Conservation (phyloP, 1,284 basidiomycete species). For the Takashimella koratensis region DNA sequence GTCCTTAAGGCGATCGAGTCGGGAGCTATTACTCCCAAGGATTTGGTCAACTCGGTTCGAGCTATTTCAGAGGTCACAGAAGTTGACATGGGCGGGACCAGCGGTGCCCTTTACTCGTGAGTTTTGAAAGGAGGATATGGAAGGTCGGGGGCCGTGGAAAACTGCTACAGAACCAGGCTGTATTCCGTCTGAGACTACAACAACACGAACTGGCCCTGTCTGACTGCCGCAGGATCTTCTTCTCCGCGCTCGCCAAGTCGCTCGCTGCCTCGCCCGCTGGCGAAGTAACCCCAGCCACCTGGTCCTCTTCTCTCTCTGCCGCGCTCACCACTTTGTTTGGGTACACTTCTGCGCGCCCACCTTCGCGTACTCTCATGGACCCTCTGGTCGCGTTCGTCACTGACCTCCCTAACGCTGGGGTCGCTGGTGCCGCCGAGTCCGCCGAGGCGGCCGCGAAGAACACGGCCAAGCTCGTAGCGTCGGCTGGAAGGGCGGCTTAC, state of each 20-base stretch:
- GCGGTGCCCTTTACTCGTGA: slow-evolving; percentile 84
- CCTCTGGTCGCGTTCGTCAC: slow-evolving; percentile 78
- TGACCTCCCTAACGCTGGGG: slow-evolving; percentile 52
- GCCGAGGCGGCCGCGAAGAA: slow-evolving; percentile 67
- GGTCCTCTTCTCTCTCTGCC: slow-evolving; percentile 59
- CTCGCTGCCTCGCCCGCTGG: slow-evolving; percentile 26
- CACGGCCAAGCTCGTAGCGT: slow-evolving; percentile 70
- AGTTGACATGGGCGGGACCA: slow-evolving; percentile 87
- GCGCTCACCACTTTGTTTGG: slow-evolving; percentile 73
- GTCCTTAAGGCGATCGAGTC: slow-evolving; percentile 45
- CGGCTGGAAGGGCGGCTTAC: slow-evolving; percentile 85
- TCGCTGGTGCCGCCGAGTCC: slow-evolving; percentile 59
- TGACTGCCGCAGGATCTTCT: slow-evolving; percentile 93
- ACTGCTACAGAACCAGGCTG: not conserved
- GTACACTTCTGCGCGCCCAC: slow-evolving; percentile 83
- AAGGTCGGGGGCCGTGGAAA: too few relatives aligned
- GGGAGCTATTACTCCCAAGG: slow-evolving; percentile 56
- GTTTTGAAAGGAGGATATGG: slow-evolving; percentile 38
- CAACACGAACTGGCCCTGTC: too few relatives aligned
- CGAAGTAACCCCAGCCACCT: slow-evolving; percentile 55
- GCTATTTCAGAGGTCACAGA: slow-evolving; percentile 64
- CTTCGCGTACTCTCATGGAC: slow-evolving; percentile 86
- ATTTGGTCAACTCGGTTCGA: slow-evolving; percentile 64
- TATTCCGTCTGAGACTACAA: not conserved
- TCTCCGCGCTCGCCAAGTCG: slow-evolving; percentile 63